Conservation (phyloP, 2,329 filamentous ascomycete species). For the Ascochyta rabiei region DNA sequence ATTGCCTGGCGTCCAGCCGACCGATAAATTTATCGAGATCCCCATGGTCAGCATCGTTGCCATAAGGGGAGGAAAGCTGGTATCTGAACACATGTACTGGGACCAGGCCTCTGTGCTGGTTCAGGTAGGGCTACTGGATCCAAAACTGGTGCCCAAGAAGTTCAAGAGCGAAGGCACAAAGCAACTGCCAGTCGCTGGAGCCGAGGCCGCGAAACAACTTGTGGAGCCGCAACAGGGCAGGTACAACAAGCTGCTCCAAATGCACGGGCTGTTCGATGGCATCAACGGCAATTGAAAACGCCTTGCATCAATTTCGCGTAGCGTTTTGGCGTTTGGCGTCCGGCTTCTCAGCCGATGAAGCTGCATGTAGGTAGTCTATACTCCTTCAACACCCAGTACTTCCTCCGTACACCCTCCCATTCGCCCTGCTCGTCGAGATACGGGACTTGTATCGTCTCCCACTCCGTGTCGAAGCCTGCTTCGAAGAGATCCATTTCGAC, state of each 20-base stretch:
- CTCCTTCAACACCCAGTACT: conserved; percentile 86
- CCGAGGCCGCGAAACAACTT: conserved; percentile 51
- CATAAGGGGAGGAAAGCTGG: conserved; percentile 59
- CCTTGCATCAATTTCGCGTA: neutral
- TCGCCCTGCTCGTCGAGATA: conserved; percentile 73
- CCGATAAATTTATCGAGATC: conserved; percentile 61
- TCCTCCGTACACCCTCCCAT: conserved; percentile 86
- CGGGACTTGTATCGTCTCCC: conserved; percentile 78
- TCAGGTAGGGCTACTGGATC: conserved; percentile 62
- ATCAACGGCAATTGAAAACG: conserved; percentile 1
- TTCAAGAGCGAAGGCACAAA: conserved; percentile 49
- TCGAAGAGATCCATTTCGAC: conserved; percentile 90
- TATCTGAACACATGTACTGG: conserved; percentile 65
- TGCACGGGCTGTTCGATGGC: conserved; percentile 41
- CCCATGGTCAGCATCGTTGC: conserved; percentile 62
- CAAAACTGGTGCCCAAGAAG: conserved; percentile 56
- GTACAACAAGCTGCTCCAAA: conserved; percentile 50
- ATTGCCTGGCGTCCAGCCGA: conserved; percentile 62
- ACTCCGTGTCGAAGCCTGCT: conserved; percentile 87
- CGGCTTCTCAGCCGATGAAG: conserved; percentile 65
- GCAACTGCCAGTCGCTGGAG: conserved; percentile 49
- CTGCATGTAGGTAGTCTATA: conserved; percentile 78
- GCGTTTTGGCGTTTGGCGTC: conserved; percentile 17
- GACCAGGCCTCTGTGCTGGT: conserved; percentile 64
- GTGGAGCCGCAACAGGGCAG: conserved; percentile 48